Evolutionary conservation across 345 rosid species (phyloP).

Genomic region (Hirschfeldia incana): DNA sequence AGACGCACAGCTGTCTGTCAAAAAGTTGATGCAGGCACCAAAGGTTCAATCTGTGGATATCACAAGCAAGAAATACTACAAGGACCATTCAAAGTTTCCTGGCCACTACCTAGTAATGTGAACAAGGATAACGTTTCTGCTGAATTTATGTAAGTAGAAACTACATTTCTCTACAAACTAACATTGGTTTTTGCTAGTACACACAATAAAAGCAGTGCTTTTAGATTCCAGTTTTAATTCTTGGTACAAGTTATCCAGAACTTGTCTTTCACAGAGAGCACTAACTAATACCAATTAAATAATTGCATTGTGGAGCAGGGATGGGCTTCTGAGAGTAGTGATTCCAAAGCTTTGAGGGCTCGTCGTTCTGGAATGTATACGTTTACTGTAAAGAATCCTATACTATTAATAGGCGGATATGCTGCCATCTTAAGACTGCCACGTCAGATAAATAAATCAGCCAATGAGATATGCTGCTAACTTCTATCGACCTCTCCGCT

Average conservation of each 20-base stretch:
- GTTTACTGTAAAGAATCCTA: not conserved
- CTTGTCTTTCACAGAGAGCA: not conserved
- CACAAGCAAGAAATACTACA: conserved; percentile 56
- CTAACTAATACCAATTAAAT: conserved; percentile 17
- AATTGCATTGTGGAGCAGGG: not conserved
- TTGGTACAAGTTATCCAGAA: not conserved
- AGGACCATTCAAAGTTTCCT: conserved; percentile 63
- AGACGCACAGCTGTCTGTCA: conserved; percentile 44
- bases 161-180: conserved; percentile 5
- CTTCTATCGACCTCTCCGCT: not conserved
- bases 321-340: conserved; percentile 34
- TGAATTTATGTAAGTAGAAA: conserved; percentile 64
- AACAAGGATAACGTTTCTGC: conserved; percentile 67
- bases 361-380: not conserved
- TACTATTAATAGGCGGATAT: too few species aligned
- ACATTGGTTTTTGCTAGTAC: not conserved
- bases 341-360: conserved; percentile 61
- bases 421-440: too few species aligned
- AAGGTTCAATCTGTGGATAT: conserved; percentile 43
- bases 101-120: conserved; percentile 73
- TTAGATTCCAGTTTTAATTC: not conserved
- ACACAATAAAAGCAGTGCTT: not conserved
- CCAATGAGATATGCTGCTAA: too few species aligned
- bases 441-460: too few species aligned
- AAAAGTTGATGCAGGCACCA: conserved; percentile 12